phyloP scores from a whole-genome alignment of 2,329 filamentous ascomycete genomes.

The Aspergillus novoparasiticus region DNA sequence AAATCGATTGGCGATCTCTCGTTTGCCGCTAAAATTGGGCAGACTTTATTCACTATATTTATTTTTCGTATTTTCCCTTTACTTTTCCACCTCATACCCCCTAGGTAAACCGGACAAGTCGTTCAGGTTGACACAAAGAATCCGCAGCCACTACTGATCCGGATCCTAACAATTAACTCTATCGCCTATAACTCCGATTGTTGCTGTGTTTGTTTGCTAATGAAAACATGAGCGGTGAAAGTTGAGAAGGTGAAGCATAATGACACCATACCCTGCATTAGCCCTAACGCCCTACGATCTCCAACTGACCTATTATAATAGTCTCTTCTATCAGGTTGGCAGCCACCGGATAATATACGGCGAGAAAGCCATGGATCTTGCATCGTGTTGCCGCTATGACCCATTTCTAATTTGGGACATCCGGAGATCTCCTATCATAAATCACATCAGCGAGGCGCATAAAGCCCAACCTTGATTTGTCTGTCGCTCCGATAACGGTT shows the following conservation, averaged over 20 bases:
- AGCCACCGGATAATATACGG: neutral
- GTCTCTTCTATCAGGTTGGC: neutral
- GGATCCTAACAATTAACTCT: neutral
- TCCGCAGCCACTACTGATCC: neutral
- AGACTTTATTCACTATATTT: neutral
- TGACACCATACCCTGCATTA: constrained; percentile 7
- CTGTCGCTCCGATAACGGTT: neutral
- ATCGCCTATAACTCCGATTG: neutral
- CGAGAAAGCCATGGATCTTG: neutral
- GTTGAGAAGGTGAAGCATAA: neutral
- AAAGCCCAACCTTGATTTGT: neutral
- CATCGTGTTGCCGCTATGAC: neutral
- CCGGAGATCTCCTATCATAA: neutral
- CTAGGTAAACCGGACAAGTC: no score
- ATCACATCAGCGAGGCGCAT: neutral
- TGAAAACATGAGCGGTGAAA: constrained; percentile 5
- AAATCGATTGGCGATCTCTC: neutral
- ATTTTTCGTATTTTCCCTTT: no score
- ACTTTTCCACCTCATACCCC: no score
- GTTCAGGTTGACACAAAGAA: neutral
- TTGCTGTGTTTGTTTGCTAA: neutral
- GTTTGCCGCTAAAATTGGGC: neutral
- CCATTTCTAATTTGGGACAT: neutral
- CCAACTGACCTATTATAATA: neutral
- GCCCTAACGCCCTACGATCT: neutral